Percentiles rank a stretch among this genome's conserved stretches.
Conservation (phyloP, 805 yeast species). For the Metschnikowia bowlesiae region DNA sequence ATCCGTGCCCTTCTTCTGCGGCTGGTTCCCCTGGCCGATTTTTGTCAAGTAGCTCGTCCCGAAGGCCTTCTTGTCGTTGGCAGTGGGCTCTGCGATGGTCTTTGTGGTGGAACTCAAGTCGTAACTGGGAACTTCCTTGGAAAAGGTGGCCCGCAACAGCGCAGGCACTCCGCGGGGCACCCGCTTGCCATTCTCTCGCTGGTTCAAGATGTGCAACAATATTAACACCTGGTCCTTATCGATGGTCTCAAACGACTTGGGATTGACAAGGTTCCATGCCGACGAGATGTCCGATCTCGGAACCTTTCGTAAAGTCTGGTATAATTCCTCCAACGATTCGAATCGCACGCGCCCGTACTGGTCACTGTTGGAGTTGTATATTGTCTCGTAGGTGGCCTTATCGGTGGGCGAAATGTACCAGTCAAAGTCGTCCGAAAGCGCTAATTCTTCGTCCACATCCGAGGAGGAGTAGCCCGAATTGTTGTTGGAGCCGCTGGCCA, state of each 20-base stretch:
- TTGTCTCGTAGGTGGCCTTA: slow-evolving; percentile 67
- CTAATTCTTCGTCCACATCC: slow-evolving; percentile 64
- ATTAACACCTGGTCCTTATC: slow-evolving; percentile 92
- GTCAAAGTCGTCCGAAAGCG: slow-evolving; percentile 67
- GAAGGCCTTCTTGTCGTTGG: slow-evolving; percentile 35
- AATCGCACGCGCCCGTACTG: slow-evolving; percentile 75
- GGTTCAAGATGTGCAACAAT: slow-evolving; percentile 85
- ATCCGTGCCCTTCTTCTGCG: slow-evolving; percentile 54
- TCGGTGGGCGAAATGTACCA: slow-evolving; percentile 97
- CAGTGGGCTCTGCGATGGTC: slow-evolving; percentile 14
- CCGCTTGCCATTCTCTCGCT: slow-evolving; percentile 76
- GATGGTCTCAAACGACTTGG: slow-evolving; percentile 78
- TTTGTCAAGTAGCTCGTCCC: slow-evolving; percentile 53
- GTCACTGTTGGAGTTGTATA: slow-evolving; percentile 73
- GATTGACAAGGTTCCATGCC: slow-evolving; percentile 95
- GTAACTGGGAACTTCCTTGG: slow-evolving; percentile 76
- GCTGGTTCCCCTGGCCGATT: slow-evolving; percentile 47
- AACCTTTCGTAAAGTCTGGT: slow-evolving; percentile 61
- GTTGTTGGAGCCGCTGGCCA: slow-evolving; percentile 28
- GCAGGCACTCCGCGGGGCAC: slow-evolving; percentile 96
- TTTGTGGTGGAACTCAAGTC: slow-evolving; percentile 37
- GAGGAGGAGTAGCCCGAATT: slow-evolving; percentile 16
- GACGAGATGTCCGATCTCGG: slow-evolving; percentile 81
- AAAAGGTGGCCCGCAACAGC: slow-evolving; percentile 83
- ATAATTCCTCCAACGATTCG: slow-evolving; percentile 64